A percentile compares a stretch with the other conserved stretches of the same genome.
Evolutionary conservation across 768 basidiomycete genomes (phyloP).

Genomic region (Porphyrellus cyaneotinctus): DNA sequence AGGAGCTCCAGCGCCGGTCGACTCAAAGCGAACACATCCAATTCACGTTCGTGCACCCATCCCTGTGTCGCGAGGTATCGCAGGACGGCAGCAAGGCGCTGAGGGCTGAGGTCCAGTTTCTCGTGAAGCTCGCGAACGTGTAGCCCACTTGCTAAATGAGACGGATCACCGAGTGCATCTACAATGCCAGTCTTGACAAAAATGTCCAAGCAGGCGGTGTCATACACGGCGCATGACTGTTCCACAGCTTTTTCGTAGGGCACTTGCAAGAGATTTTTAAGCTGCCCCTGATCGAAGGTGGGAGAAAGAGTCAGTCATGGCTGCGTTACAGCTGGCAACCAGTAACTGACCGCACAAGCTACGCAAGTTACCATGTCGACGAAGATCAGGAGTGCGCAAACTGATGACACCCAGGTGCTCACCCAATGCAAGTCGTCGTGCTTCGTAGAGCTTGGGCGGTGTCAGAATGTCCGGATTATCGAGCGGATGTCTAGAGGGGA

Average conservation of each 20-base stretch:
- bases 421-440: neutral
- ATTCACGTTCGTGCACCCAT: constrained; percentile 1
- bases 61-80: neutral
- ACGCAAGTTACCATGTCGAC: neutral
- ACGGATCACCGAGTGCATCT: neutral
- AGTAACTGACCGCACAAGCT: neutral
- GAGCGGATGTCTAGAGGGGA: neutral
- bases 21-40: neutral
- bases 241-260: constrained; percentile 2
- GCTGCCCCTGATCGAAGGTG: neutral
- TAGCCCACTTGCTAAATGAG: neutral
- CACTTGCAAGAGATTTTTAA: constrained; percentile 3
- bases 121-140: neutral
- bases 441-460: neutral
- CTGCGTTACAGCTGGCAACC: neutral
- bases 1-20: neutral
- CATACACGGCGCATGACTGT: neutral
- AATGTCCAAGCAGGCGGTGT: constrained; percentile 1
- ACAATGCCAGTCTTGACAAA: constrained; percentile 1
- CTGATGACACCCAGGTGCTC: neutral
- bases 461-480: neutral
- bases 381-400: neutral
- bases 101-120: neutral
- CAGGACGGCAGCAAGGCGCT: neutral
- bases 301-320: neutral